Evolutionary conservation across 2,329 filamentous ascomycete species (phyloP), one percentile per base, ranked within the genome.

Genomic region (Colletotrichum sp.): DNA sequence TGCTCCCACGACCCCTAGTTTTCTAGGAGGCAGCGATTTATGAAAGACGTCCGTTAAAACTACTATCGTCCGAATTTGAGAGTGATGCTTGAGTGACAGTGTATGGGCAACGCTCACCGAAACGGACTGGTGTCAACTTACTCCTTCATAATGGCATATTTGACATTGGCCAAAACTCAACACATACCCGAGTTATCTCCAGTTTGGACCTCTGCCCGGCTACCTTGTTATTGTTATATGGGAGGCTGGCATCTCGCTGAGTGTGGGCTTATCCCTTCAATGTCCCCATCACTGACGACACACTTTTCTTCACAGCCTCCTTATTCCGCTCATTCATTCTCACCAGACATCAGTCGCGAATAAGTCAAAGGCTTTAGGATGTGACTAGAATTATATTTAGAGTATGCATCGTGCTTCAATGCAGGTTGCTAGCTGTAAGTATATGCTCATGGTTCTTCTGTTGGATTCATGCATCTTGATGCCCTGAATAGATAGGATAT

Each of bases 361-460:
- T 6, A 30, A 30, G 15, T 30, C 24, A 18, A 28, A 3, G 55
- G 2, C 24, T 32, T 34, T n/a, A 30, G 28, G 18, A 24, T 15
- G 32, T 60, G 32, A 71, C 26, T 71, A 71, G 26, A 28, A 71
- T 71, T 75, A 75, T 71, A 66, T 71, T 66, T 65, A 39, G 57
- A 9, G 44, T 44, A 64, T 52, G 59, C 26, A 24, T n/a, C 28
- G 18, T 64, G 16, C 60, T 66, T 68, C 16, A 60, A 59, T 64
- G 44, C 59, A 30, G 21, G 57, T 39, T 66, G 36, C n/a, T 64
- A 52, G 28, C 34, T 71, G n/a, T 65, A 34, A 36, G 16, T 71
- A 75, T n/a, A 71, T 71, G n/a, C 24, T 34, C 15, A 8, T 34
- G 8, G 24, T 13, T 49, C 26, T 16, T 15, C n/a, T 66, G 39